Percentiles rank a stretch among this genome's conserved stretches.
Evolutionary conservation across 1,139 yeast genomes (phyloP).

Genomic region (Diutina mesorugosa): DNA sequence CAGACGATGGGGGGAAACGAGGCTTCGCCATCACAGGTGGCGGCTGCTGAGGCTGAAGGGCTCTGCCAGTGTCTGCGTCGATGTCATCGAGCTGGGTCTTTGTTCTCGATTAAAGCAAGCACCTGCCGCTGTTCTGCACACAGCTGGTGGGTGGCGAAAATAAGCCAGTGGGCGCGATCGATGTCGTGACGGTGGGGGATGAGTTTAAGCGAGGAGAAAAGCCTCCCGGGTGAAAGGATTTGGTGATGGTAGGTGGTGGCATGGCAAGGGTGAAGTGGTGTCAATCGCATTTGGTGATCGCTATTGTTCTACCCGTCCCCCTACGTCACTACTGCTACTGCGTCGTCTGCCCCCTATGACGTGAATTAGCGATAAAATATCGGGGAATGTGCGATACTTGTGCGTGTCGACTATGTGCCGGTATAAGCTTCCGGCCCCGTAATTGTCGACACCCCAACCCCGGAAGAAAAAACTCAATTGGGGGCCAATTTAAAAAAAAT

Average conservation of each 20-base stretch:
- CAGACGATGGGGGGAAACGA: too few species aligned
- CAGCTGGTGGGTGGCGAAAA: background rate
- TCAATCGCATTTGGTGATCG: too few species aligned
- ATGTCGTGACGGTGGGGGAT: background rate
- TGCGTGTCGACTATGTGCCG: background rate
- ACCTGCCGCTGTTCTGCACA: background rate
- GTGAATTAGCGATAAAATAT: background rate
- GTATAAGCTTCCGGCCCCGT: background rate
- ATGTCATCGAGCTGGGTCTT: background rate
- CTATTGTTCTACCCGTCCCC: too few species aligned
- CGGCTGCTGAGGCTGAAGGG: background rate
- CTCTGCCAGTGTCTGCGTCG: background rate
- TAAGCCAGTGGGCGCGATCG: background rate
- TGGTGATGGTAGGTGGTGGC: too few species aligned
- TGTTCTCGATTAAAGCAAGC: background rate
- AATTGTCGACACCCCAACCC: background rate
- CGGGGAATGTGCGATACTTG: background rate
- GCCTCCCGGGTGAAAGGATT: too few species aligned
- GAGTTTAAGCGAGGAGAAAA: too few species aligned
- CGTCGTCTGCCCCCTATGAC: background rate
- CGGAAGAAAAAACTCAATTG: background rate
- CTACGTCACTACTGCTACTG: background rate
- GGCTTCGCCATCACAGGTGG: too few species aligned
- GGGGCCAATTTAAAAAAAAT: background rate
- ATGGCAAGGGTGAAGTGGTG: too few species aligned